Conservation (phyloP, 805 yeast species). For the Nakazawaea holstii region DNA sequence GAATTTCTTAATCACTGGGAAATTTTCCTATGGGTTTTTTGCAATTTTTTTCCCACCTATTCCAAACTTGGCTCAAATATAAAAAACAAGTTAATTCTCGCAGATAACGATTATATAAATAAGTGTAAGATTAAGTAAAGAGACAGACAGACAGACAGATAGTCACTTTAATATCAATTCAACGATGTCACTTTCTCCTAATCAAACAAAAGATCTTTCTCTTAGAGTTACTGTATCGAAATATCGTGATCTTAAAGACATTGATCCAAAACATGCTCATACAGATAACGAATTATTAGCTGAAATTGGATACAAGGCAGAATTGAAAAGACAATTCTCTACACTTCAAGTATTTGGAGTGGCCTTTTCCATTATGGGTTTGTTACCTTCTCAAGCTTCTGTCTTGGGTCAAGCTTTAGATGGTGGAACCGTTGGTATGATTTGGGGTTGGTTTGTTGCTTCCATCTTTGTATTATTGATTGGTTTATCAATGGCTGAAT, state of each 20-base stretch:
- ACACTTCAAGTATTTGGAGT: conserved; percentile 65
- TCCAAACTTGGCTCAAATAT: too few species aligned
- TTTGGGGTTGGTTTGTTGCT: conserved; percentile 73
- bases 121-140: too few species aligned
- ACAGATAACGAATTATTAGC: conserved; percentile 30
- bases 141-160: too few species aligned
- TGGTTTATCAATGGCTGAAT: conserved; percentile 61
- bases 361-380: conserved; percentile 69
- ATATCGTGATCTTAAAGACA: conserved; percentile 1
- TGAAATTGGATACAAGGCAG: conserved; percentile 68
- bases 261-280: conserved; percentile 5
- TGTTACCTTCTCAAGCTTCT: conserved; percentile 60
- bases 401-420: conserved; percentile 45
- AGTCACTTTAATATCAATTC: too few species aligned
- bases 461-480: conserved; percentile 48
- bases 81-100: too few species aligned
- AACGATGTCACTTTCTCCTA: too few species aligned
- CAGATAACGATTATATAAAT: too few species aligned
- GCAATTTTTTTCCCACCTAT: too few species aligned
- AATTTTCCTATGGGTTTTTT: too few species aligned
- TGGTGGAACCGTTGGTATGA: conserved; percentile 59
- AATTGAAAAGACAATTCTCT: conserved; percentile 54
- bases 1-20: too few species aligned
- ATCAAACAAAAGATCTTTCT: conserved; percentile 3
- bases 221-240: conserved; percentile 7